phyloP scores from a whole-genome alignment of 2,329 filamentous ascomycete genomes.

The Blastomyces gilchristii region DNA sequence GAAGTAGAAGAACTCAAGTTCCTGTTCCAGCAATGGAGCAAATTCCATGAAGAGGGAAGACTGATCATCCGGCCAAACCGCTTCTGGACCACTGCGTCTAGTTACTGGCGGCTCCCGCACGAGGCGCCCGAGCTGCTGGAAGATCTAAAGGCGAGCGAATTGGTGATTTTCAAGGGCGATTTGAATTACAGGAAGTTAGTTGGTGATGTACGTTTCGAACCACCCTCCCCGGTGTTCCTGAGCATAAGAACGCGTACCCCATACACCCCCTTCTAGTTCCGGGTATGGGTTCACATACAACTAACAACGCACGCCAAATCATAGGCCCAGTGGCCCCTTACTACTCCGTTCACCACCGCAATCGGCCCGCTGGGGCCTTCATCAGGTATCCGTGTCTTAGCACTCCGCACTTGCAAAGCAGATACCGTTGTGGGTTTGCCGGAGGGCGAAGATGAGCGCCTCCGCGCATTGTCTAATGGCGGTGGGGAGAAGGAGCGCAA shows the following conservation, averaged over 20 bases:
- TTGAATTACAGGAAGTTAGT: constrained; percentile 92
- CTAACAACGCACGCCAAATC: not conserved
- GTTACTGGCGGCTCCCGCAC: constrained; percentile 76
- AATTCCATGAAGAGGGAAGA: constrained; percentile 71
- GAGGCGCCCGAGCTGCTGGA: constrained; percentile 57
- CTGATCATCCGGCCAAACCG: constrained; percentile 70
- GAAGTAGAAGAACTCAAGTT: constrained; percentile 61
- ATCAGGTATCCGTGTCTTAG: constrained; percentile 74
- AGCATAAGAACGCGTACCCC: not conserved
- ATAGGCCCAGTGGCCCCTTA: constrained; percentile 69
- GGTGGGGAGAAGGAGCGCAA: constrained; percentile 61
- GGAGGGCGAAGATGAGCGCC: constrained; percentile 68
- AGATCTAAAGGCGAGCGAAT: constrained; percentile 70
- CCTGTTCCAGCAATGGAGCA: constrained; percentile 72
- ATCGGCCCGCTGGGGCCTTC: constrained; percentile 74
- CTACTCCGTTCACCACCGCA: constrained; percentile 73
- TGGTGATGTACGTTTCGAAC: constrained; percentile 57
- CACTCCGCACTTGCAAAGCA: constrained; percentile 89
- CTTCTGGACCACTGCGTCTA: constrained; percentile 84
- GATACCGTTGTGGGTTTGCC: constrained; percentile 88
- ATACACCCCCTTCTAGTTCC: not conserved
- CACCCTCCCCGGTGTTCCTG: not conserved
- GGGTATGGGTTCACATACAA: not conserved
- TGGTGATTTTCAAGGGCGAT: constrained; percentile 96
- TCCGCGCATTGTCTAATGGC: constrained; percentile 57